Base-by-base conservation (phyloP, 2,329 filamentous ascomycete genomes). In the Pseudogymnoascus sp. region DNA sequence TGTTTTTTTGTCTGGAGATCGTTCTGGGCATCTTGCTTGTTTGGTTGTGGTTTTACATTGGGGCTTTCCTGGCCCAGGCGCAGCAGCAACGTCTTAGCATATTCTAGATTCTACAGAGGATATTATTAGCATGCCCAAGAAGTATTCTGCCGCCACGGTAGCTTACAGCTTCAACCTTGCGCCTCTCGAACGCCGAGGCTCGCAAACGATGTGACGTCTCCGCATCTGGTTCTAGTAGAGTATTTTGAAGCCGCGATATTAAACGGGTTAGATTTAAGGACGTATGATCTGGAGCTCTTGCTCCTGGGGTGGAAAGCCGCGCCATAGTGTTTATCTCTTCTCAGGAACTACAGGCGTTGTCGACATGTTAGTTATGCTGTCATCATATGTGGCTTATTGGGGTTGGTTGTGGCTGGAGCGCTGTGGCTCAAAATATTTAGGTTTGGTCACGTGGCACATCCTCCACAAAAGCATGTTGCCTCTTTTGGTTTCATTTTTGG, bases 61-160 rank as follows among this genome's bases (percentile, higher is more conserved):
- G 83, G 75, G 5, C 85, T 81, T 68, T 89, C 84, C 69, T 90
- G 88, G 72, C 92, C 90, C 44, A 91, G 81, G 64, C 82, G 86
- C 19, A 88, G 82, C 63, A 93, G 83, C 31, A 90, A 80, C 0
- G 80, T 82, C 42, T 86, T 84, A 19, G 90, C 89, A 72, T 89
- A 85, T 68, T 89, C 83, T 65, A 93, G 78, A 70, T 91, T 93
- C 84, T 90, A 66, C 15, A 7, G n/a, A 38, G 15, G 59, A 40
- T 17, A 21, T 31, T 7, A 62, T 26, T 62, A 42, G n/a, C 42
- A 31, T n/a, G 21, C 17, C 19, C 23, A 11, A 7, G 7, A 7
- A 56, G 31, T 59, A 29, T 19, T 21, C 21, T 42, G 46, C 11
- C 26, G 37, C 23, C 17, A 5, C 33, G 59, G 56, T n/a, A 37